Base-by-base conservation (phyloP, 768 basidiomycete genomes). In the Collybiopsis luxurians region DNA sequence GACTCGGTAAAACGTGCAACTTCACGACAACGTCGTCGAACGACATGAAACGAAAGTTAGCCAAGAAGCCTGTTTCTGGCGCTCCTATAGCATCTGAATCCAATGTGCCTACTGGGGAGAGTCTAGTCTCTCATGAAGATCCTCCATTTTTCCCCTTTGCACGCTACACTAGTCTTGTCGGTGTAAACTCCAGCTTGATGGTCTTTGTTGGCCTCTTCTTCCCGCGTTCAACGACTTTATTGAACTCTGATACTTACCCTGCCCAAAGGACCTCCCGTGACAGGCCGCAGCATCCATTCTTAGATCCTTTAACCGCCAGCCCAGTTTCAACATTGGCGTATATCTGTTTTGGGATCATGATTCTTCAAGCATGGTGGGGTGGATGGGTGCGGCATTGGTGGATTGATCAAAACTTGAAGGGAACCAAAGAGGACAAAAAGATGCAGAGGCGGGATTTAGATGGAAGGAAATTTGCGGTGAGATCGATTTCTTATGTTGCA, bases 301-400 rank as follows among this genome's bases (percentile, higher is more conserved):
- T 93, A 21, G 83, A 80, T 39, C 75, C 81, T 1, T 67, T 94
- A 59, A 92, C 92, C 0, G 64, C 72, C 2, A 79, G 79, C 58
- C 87, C 90, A 6, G 67, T 75, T 4, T 66, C 70, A 36, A 90
- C 90, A 0, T 68, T 89, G 53, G 56, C 72, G 4, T 90, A 84
- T 72, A 70, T 85, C 38, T 79, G 79, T 49, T 59, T 71, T 0
- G 91, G 90, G 1, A 76, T 79, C 1, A 61, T 68, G 3, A 57
- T 89, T 2, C 65, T 89, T 34, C 79, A 88, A 63, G 71, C 73
- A 10, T 90, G 87, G 85, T 94, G 90, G 89, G 85, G 80, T 1
- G 80, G 80, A 2, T 86, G 82, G 76, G 65, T 91, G 61, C 74
- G 83, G 57, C 64, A 71, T 23, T 89, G 86, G 87, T 79, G 73